A percentile compares a stretch with the other conserved stretches of the same genome.
phyloP scores from a whole-genome alignment of 495 filamentous ascomycete genomes.

The Xylaria telfairii region DNA sequence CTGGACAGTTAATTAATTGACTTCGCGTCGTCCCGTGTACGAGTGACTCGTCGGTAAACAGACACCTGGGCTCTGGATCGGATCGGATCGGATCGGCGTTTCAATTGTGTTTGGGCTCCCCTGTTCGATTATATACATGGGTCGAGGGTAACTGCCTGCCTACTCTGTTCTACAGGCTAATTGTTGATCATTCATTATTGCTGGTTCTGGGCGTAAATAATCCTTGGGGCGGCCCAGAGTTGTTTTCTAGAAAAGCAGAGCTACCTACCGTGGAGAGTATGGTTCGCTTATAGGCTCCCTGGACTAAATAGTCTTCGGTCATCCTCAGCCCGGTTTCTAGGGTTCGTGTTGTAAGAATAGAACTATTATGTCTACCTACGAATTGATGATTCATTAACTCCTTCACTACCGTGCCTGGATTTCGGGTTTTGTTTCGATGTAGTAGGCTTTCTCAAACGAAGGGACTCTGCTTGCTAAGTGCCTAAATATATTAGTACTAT shows the following conservation, averaged over 20 bases:
- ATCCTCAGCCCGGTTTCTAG: not conserved
- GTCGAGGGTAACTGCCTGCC: not conserved
- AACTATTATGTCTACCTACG: not conserved
- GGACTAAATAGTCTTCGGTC: not conserved
- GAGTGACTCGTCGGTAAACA: not conserved
- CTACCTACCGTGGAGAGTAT: not conserved
- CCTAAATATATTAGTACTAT: not conserved
- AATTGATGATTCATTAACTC: not conserved
- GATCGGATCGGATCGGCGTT: no score
- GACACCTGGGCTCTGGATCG: not conserved
- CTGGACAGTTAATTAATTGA: not conserved
- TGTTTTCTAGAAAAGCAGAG: not conserved
- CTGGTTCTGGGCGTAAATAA: not conserved
- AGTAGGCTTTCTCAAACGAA: not conserved
- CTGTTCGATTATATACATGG: not conserved
- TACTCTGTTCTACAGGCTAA: not conserved
- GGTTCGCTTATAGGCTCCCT: not conserved
- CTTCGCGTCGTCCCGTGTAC: not conserved
- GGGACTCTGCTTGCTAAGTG: not conserved
- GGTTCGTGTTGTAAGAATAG: not conserved
- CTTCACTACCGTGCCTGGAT: not conserved
- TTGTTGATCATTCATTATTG: not conserved
- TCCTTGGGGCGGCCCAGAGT: not conserved
- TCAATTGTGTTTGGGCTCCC: not conserved
- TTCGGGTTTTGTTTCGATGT: not conserved